phyloP scores from a whole-genome alignment of 108 stramenopile species.

The Skeletonema menzelii region DNA sequence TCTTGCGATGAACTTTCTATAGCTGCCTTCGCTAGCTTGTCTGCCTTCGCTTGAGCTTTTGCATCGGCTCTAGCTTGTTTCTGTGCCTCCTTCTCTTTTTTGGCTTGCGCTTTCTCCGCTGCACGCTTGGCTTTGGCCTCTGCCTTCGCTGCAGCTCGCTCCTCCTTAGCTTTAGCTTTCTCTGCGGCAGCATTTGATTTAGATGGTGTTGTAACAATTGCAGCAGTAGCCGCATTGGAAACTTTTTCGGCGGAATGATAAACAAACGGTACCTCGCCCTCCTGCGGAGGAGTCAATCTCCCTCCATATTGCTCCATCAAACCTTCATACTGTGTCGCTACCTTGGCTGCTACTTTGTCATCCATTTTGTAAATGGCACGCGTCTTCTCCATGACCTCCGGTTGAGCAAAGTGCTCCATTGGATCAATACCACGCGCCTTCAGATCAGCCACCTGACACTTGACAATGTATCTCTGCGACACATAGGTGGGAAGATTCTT shows the following conservation, averaged over 20 bases:
- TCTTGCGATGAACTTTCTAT: neutral
- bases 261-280: conserved; percentile 45
- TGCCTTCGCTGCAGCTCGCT: conserved; percentile 10
- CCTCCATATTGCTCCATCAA: conserved; percentile 41
- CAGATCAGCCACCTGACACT: conserved; percentile 70
- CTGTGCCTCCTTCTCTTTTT: conserved; percentile 30
- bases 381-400: conserved; percentile 39
- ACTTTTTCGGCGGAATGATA: neutral
- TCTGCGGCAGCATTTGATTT: conserved; percentile 28
- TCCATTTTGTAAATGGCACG: conserved; percentile 49
- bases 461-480: conserved; percentile 66
- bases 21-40: conserved; percentile 19
- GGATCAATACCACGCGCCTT: conserved; percentile 72
- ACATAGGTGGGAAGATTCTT: conserved; percentile 14
- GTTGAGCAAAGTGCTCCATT: conserved; percentile 58
- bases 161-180: conserved; percentile 45
- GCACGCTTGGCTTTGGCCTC: conserved; percentile 16
- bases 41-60: conserved; percentile 26
- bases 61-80: conserved; percentile 37
- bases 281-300: conserved; percentile 27
- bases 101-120: conserved; percentile 31
- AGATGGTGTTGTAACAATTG: neutral
- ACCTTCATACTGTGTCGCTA: conserved; percentile 40
- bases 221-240: conserved; percentile 2
- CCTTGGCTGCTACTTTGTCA: conserved; percentile 30